These are phyloP conservation scores for Discostella stelligera DNA, from an alignment of 352 stramenopile genomes.

Conservation along the genomic window DNA sequence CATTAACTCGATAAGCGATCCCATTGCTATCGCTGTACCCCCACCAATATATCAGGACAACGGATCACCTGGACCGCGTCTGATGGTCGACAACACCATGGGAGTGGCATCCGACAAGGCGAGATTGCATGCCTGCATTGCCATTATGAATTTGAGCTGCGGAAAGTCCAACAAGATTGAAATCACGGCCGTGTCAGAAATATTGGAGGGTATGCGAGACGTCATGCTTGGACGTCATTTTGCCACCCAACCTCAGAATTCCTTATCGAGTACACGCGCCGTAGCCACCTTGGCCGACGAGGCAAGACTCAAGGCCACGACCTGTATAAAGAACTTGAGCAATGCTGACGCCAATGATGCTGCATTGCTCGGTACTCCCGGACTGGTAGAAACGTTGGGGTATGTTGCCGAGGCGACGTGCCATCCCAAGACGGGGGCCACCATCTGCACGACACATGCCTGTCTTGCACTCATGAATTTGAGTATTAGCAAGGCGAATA, in stretches of 20 bases:
- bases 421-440: constrained; percentile 60
- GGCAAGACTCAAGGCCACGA: constrained; percentile 80
- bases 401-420: constrained; percentile 71
- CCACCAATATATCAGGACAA: constrained; percentile 18
- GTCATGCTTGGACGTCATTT: constrained; percentile 70
- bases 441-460: constrained; percentile 78
- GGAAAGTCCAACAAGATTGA: constrained; percentile 83
- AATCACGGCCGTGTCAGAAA: constrained; percentile 72
- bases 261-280: background rate
- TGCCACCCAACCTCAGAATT: constrained; percentile 19
- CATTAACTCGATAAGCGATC: background rate
- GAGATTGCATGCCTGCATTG: constrained; percentile 80
- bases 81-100: constrained; percentile 18
- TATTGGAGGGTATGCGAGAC: constrained; percentile 79
- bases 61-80: constrained; percentile 2
- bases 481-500: constrained; percentile 81
- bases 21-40: constrained; percentile 18
- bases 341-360: constrained; percentile 82
- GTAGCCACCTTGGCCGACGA: constrained; percentile 47
- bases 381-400: constrained; percentile 74
- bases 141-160: constrained; percentile 83
- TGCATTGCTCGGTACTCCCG: constrained; percentile 68
- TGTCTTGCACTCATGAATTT: constrained; percentile 83
- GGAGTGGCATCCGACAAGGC: constrained; percentile 70
- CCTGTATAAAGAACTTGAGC: constrained; percentile 82